Base-by-base conservation (phyloP, 2,329 filamentous ascomycete genomes). In the Penicillium sp. region DNA sequence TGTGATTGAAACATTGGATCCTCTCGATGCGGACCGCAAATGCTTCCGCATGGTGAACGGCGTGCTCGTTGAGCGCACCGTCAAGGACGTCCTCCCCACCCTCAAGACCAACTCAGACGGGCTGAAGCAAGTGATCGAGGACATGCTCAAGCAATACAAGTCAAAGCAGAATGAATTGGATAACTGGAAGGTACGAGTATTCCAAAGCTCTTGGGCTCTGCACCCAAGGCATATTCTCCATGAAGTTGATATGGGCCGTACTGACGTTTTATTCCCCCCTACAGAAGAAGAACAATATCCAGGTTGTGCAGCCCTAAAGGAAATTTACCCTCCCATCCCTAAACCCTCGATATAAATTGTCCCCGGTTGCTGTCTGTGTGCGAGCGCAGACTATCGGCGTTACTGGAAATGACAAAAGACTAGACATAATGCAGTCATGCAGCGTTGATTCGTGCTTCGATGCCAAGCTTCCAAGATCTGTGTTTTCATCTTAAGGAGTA, bases 21-120 rank as follows among this genome's bases (percentile, higher is more conserved):
- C 92, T 43, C 83, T 97, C 22, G 82, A 90, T 1, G 83, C 81
- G 60, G 89, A 96, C 62, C 89, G 94, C 67, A 99, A 97, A 79
- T 97, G 93, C 77, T 99, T 97, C 78, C 92, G 94, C 65, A 91
- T 99, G 84, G 95, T 99, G 74, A 97, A 99, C 74, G 94, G 94
- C 43, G 92, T 97, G 22, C 79, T 99, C 54, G 90, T 96, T 50
- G 94, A 99, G 79, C 84, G 92, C 64, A 97, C 93, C 14, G 90
- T 99, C 63, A 83, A 91, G 74, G 94, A 97, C 73, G 90, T 99
- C 11, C 81, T 96, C 51, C 94, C 94, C 5, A 89, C 91, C 24
- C 81, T 99, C 57, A 88, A 91, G 77, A 97, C 92, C 18, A 97
- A 99, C 72, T 89, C 91, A 24, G 93, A 97, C 59, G 93, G 94